Evolutionary conservation across 2,329 filamentous ascomycete genomes (phyloP).

Genomic region (Xylaria sp.): DNA sequence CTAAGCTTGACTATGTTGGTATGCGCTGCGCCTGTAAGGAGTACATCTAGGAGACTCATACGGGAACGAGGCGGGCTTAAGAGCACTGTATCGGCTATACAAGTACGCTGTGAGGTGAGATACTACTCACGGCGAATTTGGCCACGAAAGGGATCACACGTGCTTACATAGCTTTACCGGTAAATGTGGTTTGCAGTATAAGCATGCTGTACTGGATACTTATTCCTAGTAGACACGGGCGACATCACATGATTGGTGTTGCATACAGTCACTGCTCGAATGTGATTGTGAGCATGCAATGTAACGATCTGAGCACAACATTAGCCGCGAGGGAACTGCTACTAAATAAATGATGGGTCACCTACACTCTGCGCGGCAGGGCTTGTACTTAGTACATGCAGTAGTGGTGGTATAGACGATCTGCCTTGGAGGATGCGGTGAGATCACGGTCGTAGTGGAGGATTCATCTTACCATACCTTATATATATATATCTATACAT

Average conservation of each 20-base stretch:
- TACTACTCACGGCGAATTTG: slow-evolving; percentile 11
- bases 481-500: no score
- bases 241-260: slow-evolving; percentile 21
- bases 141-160: not conserved
- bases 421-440: slow-evolving; percentile 17
- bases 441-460: slow-evolving; percentile 17
- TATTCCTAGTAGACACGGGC: not conserved
- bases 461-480: slow-evolving; percentile 18
- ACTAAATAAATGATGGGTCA: slow-evolving; percentile 2
- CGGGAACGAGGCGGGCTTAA: not conserved
- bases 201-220: slow-evolving; percentile 1
- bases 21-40: not conserved
- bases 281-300: slow-evolving; percentile 24
- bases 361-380: slow-evolving; percentile 8
- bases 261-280: slow-evolving; percentile 11
- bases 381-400: not conserved
- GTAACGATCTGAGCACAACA: slow-evolving; percentile 16
- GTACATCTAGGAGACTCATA: slow-evolving; percentile 4
- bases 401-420: slow-evolving; percentile 6
- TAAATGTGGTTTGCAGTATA: not conserved
- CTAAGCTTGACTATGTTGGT: not conserved
- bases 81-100: no score
- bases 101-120: not conserved
- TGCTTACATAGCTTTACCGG: slow-evolving; percentile 7
- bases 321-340: slow-evolving; percentile 14